Base-by-base conservation (phyloP, 176 grass and related monocot genomes). In the Musa acuminata region DNA sequence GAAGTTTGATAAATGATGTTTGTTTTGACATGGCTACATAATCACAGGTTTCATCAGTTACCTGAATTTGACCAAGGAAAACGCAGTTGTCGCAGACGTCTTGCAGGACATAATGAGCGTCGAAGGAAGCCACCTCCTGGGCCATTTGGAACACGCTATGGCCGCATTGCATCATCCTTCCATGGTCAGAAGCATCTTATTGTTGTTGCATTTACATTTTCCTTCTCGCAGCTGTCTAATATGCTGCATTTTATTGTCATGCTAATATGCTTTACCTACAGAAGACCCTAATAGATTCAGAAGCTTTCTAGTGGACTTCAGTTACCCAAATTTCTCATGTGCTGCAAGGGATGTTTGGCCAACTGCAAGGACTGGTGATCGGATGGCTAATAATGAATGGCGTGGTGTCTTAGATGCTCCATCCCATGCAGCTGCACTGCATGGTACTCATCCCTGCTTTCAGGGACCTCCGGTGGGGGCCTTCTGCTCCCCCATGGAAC, bases 301-400 rank as follows among this genome's bases (percentile, higher is more conserved):
- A 75, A 58, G 72, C 72, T 75, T 75, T 75, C 14, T 60, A 23
- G n/a, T 75, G 72, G 72, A 75, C n/a, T 75, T 75, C 72, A 75
- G 53, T 53, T 58, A 75, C 54, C 53, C 72, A 48, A 75, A 9
- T n/a, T 26, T 60, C 24, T 19, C 72, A 1, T 29, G 8, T 19
- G n/a, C 23, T 19, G 8, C 54, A 29, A 29, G 53, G 9, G 54
- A 57, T 13, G 67, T 50, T 48, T 69, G 67, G 67, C 13, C 67
- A 50, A 50, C 6, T 0, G 35, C 16, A 19, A 12, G 35, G 13
- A 14, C 26, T 43, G 53, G 13, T 60, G 72, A 53, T 11, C 24
- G 25, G 53, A 26, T 20, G 13, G 26, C 53, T n/a, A 23, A 7
- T n/a, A 27, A 59, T 26, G 52, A 75, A 59, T 75, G 72, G 72